A percentile compares a stretch with the other conserved stretches of the same genome.
Evolutionary conservation across 116 monocot genomes (phyloP).

Genomic region (Iris pallida): DNA sequence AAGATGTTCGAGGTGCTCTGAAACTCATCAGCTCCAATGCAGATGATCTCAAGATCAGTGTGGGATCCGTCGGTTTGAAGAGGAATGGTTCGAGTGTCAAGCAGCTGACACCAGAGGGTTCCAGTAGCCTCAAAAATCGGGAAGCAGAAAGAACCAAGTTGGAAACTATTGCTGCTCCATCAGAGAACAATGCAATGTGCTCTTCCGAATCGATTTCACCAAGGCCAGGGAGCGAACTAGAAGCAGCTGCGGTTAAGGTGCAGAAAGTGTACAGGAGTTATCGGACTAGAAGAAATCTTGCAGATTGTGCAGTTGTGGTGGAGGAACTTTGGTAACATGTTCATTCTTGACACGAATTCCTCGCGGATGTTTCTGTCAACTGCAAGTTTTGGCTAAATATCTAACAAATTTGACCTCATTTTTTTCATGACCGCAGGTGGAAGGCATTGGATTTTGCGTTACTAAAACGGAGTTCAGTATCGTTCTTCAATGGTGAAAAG

Average conservation of each 20-base stretch:
- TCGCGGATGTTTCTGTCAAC: neutral
- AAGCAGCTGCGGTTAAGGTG: constrained; percentile 65
- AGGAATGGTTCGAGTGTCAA: constrained; percentile 12
- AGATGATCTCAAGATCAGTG: constrained; percentile 20
- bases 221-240: constrained; percentile 34
- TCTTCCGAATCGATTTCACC: constrained; percentile 16
- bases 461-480: constrained; percentile 72
- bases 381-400: neutral
- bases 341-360: neutral
- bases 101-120: neutral
- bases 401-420: neutral
- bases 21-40: constrained; percentile 24
- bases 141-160: neutral
- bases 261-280: constrained; percentile 97
- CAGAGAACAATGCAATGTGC: neutral
- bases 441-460: constrained; percentile 89
- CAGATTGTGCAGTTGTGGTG: constrained; percentile 84
- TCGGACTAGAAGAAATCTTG: constrained; percentile 75
- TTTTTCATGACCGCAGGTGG: constrained; percentile 52
- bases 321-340: constrained; percentile 75
- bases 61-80: constrained; percentile 38
- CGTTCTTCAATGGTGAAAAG: constrained; percentile 62
- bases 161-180: neutral
- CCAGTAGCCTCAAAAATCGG: constrained; percentile 15
- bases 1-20: constrained; percentile 17